A percentile compares a stretch with the other conserved stretches of the same genome.
These are phyloP conservation scores for Vitis rotundifolia DNA, from an alignment of 164 flowering plant genomes.

Conservation along the genomic window DNA sequence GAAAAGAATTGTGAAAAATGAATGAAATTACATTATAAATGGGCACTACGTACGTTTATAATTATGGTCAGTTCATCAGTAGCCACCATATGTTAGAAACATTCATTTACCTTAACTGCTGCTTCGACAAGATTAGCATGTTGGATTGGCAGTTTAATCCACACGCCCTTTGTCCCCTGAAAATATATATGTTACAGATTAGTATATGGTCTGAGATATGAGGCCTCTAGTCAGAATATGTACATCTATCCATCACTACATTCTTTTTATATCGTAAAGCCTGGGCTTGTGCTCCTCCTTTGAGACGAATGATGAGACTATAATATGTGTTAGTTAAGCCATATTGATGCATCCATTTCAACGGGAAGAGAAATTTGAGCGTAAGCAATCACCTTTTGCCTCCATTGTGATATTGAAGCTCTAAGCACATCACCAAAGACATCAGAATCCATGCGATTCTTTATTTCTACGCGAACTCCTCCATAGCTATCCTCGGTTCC, in stretches of 20 bases:
- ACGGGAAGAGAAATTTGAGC: no score
- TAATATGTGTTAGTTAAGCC: no score
- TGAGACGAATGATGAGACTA: no score
- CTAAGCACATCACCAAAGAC: constrained; percentile 23
- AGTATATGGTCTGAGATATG: neutral
- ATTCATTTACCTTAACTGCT: constrained; percentile 38
- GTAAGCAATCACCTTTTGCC: constrained; percentile 32
- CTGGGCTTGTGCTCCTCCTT: no score
- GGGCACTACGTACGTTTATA: no score
- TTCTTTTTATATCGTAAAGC: no score
- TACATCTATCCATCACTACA: no score
- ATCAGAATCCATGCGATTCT: constrained; percentile 39
- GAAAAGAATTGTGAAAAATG: neutral
- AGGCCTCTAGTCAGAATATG: no score
- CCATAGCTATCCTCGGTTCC: constrained; percentile 36
- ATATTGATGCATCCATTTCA: no score
- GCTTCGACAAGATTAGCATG: constrained; percentile 39
- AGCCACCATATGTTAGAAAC: no score
- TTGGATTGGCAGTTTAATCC: constrained; percentile 51
- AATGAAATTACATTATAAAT: neutral
- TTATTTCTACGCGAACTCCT: constrained; percentile 43
- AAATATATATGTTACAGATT: neutral
- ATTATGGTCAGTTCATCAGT: no score
- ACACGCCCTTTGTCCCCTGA: constrained; percentile 53
- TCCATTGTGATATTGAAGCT: constrained; percentile 46